Evolutionary conservation across 2,329 filamentous ascomycete species (phyloP), one percentile per base, ranked within the genome.

Genomic region (Trichophyton rubrum): DNA sequence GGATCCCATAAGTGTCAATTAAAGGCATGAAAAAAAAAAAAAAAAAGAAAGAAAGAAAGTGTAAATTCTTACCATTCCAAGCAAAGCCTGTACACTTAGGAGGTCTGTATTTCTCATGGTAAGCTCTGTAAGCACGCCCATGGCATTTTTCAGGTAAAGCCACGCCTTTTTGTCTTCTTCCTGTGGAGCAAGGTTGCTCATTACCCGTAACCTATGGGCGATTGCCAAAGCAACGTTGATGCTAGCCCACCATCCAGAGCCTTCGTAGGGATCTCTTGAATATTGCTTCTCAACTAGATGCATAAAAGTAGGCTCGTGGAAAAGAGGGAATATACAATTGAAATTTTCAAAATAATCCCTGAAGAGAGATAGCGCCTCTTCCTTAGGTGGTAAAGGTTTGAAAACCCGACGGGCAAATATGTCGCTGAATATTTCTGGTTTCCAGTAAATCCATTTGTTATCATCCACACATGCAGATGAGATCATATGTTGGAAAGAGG

Each of bases 261-360:
- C 91, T 71, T 95, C 86, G 66, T 96, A 97, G 0, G 92, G 92
- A 66, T 97, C 89, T 57, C 85, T 79, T 0, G 90, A 95, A 73
- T 97, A 99, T 71, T 97, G 92, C 66, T 88, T 85, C 69, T 97
- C 90, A 35, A 96, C 90, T 3, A 97, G 79, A 70, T 96, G 91
- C 90, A 97, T 97, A 70, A 99, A 99, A 0, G 93, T 97, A 0
- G 92, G 91, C 72, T 96, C 91, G 73, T 99, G 93, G 69, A 96
- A 99, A 3, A 99, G 79, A 4, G 93, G 93, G 70, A 97, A 96
- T 83, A 97, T 92, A 83, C 90, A 93, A 77, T 99, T 99, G 80
- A 99, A 97, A 75, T 96, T 96, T 69, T 95, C 89, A 66, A 99
- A 99, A 70, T 87, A 99, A 73, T 99, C 93, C 73, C 88, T 90